Percentiles rank a stretch among this genome's conserved stretches.
Evolutionary conservation across 306 rosid species (phyloP).

Genomic region (Vachellia collinsii): DNA sequence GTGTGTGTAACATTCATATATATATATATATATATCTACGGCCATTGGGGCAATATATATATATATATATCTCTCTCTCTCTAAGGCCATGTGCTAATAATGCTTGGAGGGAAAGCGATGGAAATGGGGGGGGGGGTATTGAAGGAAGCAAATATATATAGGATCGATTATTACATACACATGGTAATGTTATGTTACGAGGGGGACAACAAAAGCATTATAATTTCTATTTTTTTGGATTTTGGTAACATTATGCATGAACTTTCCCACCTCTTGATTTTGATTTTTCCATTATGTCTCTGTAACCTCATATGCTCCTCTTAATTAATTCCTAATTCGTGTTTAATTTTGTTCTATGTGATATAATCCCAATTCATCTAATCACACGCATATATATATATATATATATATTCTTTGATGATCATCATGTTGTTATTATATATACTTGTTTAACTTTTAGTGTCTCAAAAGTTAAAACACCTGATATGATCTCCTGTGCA

Average conservation of each 20-base stretch:
- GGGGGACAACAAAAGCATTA: constrained; percentile 7
- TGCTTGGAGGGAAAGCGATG: neutral
- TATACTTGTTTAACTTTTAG: no score
- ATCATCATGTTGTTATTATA: no score
- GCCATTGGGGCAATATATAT: no score
- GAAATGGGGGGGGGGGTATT: neutral
- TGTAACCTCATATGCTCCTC: no score
- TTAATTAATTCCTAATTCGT: no score
- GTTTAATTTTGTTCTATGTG: no score
- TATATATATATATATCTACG: neutral
- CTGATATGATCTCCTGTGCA: no score
- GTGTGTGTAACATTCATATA: neutral
- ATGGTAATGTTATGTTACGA: neutral
- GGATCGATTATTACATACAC: constrained; percentile 1
- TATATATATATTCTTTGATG: no score
- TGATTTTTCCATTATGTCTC: neutral
- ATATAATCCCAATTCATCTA: no score
- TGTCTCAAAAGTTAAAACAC: no score
- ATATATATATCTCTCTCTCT: neutral
- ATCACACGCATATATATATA: no score
- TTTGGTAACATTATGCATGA: constrained; percentile 1
- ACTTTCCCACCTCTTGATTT: neutral
- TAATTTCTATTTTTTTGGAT: neutral
- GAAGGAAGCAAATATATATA: neutral
- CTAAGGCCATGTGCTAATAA: neutral